A percentile compares a stretch with the other conserved stretches of the same genome.
phyloP scores from a whole-genome alignment of 2,329 filamentous ascomycete genomes.

The Xylariales sp. region DNA sequence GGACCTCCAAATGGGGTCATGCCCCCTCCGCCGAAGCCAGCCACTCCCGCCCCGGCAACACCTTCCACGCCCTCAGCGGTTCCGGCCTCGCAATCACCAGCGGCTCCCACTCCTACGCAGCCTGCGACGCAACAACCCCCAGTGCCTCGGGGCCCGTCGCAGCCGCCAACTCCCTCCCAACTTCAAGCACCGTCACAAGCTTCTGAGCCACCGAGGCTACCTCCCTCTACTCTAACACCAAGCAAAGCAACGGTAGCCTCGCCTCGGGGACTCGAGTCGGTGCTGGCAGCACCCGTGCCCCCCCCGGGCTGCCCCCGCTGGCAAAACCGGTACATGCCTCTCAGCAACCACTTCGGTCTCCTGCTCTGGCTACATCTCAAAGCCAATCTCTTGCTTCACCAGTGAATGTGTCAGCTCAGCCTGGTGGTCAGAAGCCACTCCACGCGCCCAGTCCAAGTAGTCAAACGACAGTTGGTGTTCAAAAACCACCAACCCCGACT shows the following conservation, averaged over 20 bases:
- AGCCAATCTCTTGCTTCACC: slow-evolving; percentile 25
- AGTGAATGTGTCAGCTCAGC: slow-evolving; percentile 17
- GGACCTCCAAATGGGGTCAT: slow-evolving; percentile 60
- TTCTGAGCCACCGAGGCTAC: slow-evolving; percentile 9
- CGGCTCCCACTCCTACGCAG: slow-evolving; percentile 2
- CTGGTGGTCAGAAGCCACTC: slow-evolving; percentile 17
- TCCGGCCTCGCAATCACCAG: slow-evolving; percentile 1
- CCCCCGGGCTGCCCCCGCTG: slow-evolving; percentile 18
- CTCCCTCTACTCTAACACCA: slow-evolving; percentile 8
- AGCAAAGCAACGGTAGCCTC: slow-evolving; percentile 12
- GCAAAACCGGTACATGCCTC: no score
- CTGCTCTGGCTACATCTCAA: slow-evolving; percentile 13
- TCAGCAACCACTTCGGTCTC: slow-evolving; percentile 9
- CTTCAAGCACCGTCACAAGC: slow-evolving; percentile 8
- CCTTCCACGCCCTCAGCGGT: slow-evolving; percentile 8
- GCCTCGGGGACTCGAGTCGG: slow-evolving; percentile 24
- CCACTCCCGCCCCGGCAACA: slow-evolving; percentile 19
- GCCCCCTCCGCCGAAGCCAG: slow-evolving; percentile 45
- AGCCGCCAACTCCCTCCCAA: background rate
- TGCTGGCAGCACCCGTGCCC: slow-evolving; percentile 21
- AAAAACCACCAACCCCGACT: slow-evolving; percentile 15
- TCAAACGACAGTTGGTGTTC: slow-evolving; percentile 9
- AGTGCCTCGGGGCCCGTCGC: slow-evolving; percentile 2
- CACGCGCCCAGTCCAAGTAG: slow-evolving; percentile 18
- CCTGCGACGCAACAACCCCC: slow-evolving; percentile 13